phyloP scores from a whole-genome alignment of 225 moss, liverwort and hornwort genomes.

The Bryoerythrophyllum caledonicum region DNA sequence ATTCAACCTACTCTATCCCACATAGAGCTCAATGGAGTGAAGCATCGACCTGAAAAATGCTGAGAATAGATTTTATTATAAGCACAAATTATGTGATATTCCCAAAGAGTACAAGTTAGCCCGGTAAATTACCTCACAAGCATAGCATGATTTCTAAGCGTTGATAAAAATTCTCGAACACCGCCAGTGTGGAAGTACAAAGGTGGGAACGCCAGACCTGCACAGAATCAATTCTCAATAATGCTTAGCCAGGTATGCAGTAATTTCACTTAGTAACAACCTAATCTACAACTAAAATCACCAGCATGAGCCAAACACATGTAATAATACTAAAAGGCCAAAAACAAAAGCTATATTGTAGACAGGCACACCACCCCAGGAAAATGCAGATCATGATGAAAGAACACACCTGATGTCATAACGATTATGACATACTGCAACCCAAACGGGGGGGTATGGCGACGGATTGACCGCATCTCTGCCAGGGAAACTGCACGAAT shows the following conservation, averaged over 20 bases:
- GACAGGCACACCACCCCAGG: neutral
- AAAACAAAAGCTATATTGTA: neutral
- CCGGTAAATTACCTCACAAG: slow-evolving; percentile 69
- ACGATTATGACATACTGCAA: slow-evolving; percentile 97
- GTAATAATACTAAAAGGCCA: neutral
- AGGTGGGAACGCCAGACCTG: slow-evolving; percentile 88
- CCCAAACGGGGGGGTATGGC: slow-evolving; percentile 88
- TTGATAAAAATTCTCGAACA: slow-evolving; percentile 84
- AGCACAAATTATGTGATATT: slow-evolving; percentile 26
- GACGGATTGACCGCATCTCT: slow-evolving; percentile 98
- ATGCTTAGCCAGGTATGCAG: slow-evolving; percentile 6
- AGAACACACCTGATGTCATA: slow-evolving; percentile 69
- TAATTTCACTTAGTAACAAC: neutral
- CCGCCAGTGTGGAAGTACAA: slow-evolving; percentile 94
- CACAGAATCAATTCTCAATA: slow-evolving; percentile 20
- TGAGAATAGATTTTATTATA: neutral
- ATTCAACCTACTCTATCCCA: slow-evolving; percentile 1
- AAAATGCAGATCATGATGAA: neutral
- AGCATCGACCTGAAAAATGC: slow-evolving; percentile 1
- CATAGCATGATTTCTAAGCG: slow-evolving; percentile 70
- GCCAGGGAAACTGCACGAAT: slow-evolving; percentile 96
- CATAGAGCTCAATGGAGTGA: slow-evolving; percentile 38
- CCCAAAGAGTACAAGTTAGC: neutral
- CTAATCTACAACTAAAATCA: slow-evolving; percentile 19
- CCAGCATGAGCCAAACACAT: neutral